Evolutionary conservation across 2,329 filamentous ascomycete species (phyloP).

Genomic region (Fusarium hainanense): DNA sequence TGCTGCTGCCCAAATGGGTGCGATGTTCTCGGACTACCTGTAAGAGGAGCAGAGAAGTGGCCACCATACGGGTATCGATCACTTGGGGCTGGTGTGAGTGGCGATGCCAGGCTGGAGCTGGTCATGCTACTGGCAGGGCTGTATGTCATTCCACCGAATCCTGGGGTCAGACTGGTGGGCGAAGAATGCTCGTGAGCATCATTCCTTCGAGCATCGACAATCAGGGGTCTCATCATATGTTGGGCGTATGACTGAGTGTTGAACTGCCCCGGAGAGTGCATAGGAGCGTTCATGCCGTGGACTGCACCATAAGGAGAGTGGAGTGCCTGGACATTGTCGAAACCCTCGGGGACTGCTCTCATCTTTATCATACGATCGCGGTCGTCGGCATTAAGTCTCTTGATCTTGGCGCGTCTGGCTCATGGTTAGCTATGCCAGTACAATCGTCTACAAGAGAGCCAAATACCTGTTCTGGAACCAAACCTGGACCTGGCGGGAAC

Average conservation of each 20-base stretch:
- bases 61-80: slow-evolving; percentile 66
- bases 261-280: slow-evolving; percentile 62
- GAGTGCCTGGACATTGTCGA: slow-evolving; percentile 75
- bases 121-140: slow-evolving; percentile 63
- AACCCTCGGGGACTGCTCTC: slow-evolving; percentile 76
- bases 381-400: slow-evolving; percentile 76
- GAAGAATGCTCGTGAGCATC: slow-evolving; percentile 75
- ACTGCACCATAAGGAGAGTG: slow-evolving; percentile 75
- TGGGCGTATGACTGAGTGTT: slow-evolving; percentile 63
- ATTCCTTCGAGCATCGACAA: slow-evolving; percentile 74
- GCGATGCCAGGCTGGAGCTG: slow-evolving; percentile 66
- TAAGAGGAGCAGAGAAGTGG: slow-evolving; percentile 60
- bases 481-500: slow-evolving; percentile 92
- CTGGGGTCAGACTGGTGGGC: slow-evolving; percentile 73
- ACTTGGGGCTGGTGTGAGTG: slow-evolving; percentile 64
- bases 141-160: slow-evolving; percentile 75
- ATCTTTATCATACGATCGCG: slow-evolving; percentile 78
- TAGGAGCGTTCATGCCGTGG: slow-evolving; percentile 61
- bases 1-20: slow-evolving; percentile 65
- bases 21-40: slow-evolving; percentile 60
- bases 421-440: slow-evolving; percentile 23
- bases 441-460: background rate
- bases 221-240: slow-evolving; percentile 73
- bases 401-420: slow-evolving; percentile 74
- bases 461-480: slow-evolving; percentile 97